These are phyloP conservation scores for Fraxinus anomala DNA, from an alignment of 257 asterid genomes.

Conservation along the genomic window DNA sequence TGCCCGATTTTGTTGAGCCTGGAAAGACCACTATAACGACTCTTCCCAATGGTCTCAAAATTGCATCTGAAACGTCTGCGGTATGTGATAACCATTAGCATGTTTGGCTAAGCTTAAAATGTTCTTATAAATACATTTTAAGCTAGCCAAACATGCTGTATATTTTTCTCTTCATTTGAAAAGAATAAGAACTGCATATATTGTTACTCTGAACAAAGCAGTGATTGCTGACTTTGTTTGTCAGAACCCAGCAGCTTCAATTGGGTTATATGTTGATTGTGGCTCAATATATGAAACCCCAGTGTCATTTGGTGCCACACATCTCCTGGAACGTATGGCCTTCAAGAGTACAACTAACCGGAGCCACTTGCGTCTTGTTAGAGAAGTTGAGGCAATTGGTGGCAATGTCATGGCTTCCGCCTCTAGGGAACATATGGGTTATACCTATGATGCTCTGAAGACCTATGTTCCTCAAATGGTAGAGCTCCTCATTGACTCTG, in stretches of 20 bases:
- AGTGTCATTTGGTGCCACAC: conserved; percentile 72
- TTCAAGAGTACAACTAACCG: conserved; percentile 82
- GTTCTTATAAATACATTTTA: not conserved
- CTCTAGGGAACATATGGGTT: conserved; percentile 82
- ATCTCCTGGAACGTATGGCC: conserved; percentile 93
- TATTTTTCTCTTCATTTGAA: not conserved
- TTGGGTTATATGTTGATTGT: conserved; percentile 82
- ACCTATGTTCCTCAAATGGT: conserved; percentile 86
- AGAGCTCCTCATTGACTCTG: conserved; percentile 78
- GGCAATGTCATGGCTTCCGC: conserved; percentile 75
- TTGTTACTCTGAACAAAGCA: conserved; percentile 4
- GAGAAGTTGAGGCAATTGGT: conserved; percentile 97
- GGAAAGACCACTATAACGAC: conserved; percentile 71
- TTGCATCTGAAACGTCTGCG: conserved; percentile 79
- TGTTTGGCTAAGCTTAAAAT: not conserved
- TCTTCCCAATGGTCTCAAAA: conserved; percentile 71
- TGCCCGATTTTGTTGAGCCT: conserved; percentile 79
- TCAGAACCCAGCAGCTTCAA: conserved; percentile 82
- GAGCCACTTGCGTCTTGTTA: conserved; percentile 78
- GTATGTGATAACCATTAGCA: conserved; percentile 40
- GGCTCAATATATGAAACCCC: conserved; percentile 90
- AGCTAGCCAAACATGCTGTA: not conserved
- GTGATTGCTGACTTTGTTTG: conserved; percentile 28
- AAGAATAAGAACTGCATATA: not conserved
- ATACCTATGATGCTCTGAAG: conserved; percentile 76